Evolutionary conservation across 129 eudicot genomes (phyloP), one percentile per base, ranked within the genome.

Genomic region (Centaurea solstitialis): DNA sequence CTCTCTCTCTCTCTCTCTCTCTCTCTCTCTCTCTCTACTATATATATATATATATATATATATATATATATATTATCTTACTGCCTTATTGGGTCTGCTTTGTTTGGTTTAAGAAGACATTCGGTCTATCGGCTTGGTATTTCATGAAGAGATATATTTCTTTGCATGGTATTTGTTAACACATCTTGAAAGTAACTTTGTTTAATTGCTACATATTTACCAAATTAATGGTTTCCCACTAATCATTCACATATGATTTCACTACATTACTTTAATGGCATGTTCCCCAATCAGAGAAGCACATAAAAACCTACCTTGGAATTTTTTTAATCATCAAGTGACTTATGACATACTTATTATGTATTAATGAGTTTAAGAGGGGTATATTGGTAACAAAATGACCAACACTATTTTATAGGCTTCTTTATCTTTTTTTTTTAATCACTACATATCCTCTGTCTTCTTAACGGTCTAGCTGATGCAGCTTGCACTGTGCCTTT

Each of bases 401-500:
- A 35, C 71, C 74, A 64, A 39, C 24, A 39, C 13, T 33, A 72
- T 50, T 50, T 77, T 72, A n/a, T 66, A 81, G 68, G 28, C 65
- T 17, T 26, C 79, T 15, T 85, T 72, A 11, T 68, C 61, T 61
- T 59, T 69, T 2, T 0, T 26, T 73, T 23, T 18, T 57, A 75
- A 37, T 50, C 43, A 21, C 64, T 82, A 68, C 10, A 68, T 50
- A 21, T 21, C n/a, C 21, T 9, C 13, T 9, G 11, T 28, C 59
- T 81, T 41, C 68, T 57, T 76, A 15, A 70, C 43, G 47, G 39
- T 78, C 85, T 82, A 87, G 80, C 41, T 90, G 28, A 77, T 75
- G 90, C 98, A 93, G 39, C 62, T 86, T 38, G 57, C 28, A 21
- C 57, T 82, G 85, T 93, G 91, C 65, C 73, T 87, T 80, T 84